Base-by-base conservation (phyloP, 2,329 filamentous ascomycete species). In the Talaromyces sp. region DNA sequence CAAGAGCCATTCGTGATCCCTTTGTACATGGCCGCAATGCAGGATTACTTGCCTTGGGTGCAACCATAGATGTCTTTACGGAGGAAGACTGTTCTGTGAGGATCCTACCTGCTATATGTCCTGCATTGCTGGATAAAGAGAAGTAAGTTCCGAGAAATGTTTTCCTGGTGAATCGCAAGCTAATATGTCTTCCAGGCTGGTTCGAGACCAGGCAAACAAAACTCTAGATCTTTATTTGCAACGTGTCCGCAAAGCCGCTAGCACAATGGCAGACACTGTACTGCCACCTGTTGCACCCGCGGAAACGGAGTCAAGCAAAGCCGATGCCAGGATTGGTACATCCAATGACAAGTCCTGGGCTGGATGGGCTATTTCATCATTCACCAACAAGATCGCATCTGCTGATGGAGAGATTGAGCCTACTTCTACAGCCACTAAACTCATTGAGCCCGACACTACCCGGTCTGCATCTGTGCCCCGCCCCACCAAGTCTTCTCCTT, bases 341-440 rank as follows among this genome's bases (percentile, higher is more conserved):
- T 88, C 91, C 55, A 83, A 81, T 35, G 82, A 87, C 49, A 78
- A 82, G 19, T 86, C 86, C 2, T 97, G 94, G 94, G 86, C 94
- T 1, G 94, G 94, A 11, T 99, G 94, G 94, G 94, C 94, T 1
- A 97, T 99, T 49, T 97, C 94, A 0, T 97, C 91, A 1, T 99
- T 99, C 69, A 97, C 94, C 2, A 97, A 97, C 74, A 97, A 96
- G 66, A 72, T 97, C 11, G 87, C 90, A 1, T 76, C 89, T 0
- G 91, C 91, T 0, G 88, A 88, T 8, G 94, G 94, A 16, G 89
- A 97, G 52, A 99, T 99, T 58, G 82, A 93, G 67, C 76, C 85
- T 11, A 75, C 80, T 16, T 73, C 78, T 48, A 80, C 80, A 55
- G 76, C 75, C 32, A 70, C 74, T 2, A 65, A 77, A 3, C 65